A percentile compares a stretch with the other conserved stretches of the same genome.
Conservation (phyloP, 2,329 filamentous ascomycete species). For the Ophiostoma pallidulum region DNA sequence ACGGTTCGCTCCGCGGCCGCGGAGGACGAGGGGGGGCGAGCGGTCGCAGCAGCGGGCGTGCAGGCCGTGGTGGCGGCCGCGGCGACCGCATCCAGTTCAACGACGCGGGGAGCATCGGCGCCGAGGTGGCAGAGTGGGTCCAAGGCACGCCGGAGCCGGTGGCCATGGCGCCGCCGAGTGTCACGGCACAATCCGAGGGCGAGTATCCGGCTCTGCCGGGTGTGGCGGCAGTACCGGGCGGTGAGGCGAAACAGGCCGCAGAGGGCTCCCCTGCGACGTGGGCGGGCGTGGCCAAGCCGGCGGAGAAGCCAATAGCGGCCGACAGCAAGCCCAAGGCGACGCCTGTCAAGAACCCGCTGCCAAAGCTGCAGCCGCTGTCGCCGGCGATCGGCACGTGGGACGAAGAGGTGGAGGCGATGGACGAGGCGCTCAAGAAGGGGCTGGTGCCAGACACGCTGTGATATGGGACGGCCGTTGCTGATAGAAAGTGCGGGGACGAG, state of each 20-base stretch:
- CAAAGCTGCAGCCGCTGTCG: conserved; percentile 24
- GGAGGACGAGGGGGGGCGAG: conserved; percentile 21
- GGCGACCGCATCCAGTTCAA: conserved; percentile 14
- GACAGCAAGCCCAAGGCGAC: conserved; percentile 11
- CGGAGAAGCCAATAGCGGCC: conserved; percentile 7
- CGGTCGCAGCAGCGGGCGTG: conserved; percentile 24
- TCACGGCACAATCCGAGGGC: conserved; percentile 23
- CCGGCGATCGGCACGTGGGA: conserved; percentile 42
- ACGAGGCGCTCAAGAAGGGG: conserved; percentile 18
- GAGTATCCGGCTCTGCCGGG: conserved; percentile 34
- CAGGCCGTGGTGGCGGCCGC: conserved; percentile 25
- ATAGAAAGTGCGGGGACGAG: no score
- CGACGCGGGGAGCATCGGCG: conserved; percentile 15
- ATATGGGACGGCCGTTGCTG: no score
- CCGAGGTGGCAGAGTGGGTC: conserved; percentile 17
- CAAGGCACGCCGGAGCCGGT: conserved; percentile 16
- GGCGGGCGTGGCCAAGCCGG: neutral
- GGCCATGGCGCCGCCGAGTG: conserved; percentile 20
- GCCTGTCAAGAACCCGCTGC: conserved; percentile 8
- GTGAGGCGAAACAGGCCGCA: no score
- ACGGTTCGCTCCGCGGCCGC: no score
- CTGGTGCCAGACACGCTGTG: no score
- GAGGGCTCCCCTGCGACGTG: no score
- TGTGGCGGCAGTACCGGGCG: neutral
- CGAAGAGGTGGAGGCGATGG: conserved; percentile 47